Evolutionary conservation across 495 filamentous ascomycete species (phyloP).

Genomic region (Neurospora sp.): DNA sequence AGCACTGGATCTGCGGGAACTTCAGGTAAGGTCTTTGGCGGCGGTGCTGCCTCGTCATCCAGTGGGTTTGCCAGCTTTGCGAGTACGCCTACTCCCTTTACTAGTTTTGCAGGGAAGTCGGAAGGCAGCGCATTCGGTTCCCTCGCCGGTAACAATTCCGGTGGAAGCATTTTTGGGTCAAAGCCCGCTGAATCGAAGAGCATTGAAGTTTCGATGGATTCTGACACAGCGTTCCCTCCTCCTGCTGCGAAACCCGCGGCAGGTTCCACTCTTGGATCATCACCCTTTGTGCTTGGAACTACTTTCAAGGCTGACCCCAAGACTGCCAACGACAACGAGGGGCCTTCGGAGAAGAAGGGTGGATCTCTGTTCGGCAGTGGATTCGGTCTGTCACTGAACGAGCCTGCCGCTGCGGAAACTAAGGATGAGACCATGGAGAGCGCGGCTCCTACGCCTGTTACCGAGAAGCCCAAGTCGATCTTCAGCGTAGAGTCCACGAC

Average conservation of each 20-base stretch:
- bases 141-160: slow-evolving; percentile 24
- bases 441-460: slow-evolving; percentile 22
- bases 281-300: slow-evolving; percentile 63
- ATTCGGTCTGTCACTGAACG: slow-evolving; percentile 44
- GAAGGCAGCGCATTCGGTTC: slow-evolving; percentile 42
- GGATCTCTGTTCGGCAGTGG: slow-evolving; percentile 45
- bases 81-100: slow-evolving; percentile 31
- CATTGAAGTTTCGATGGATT: slow-evolving; percentile 31
- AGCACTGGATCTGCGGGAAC: slow-evolving; percentile 3
- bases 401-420: slow-evolving; percentile 31
- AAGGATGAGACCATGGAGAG: slow-evolving; percentile 53
- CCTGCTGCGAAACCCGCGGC: slow-evolving; percentile 17
- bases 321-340: slow-evolving; percentile 48
- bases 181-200: slow-evolving; percentile 23
- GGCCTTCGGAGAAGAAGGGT: slow-evolving; percentile 34
- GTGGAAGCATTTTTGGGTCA: slow-evolving; percentile 41
- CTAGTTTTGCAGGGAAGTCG: slow-evolving; percentile 44
- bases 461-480: slow-evolving; percentile 24
- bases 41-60: slow-evolving; percentile 14
- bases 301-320: slow-evolving; percentile 68
- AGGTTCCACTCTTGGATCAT: slow-evolving; percentile 45
- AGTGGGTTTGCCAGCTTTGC: slow-evolving; percentile 52
- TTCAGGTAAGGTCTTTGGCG: slow-evolving; percentile 26
- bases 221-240: slow-evolving; percentile 31
- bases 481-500: slow-evolving; percentile 42